Percentiles rank a stretch among this genome's conserved stretches.
These are phyloP conservation scores for Saturnispora kantuleensis DNA, from an alignment of 805 yeast species.

Conservation along the genomic window DNA sequence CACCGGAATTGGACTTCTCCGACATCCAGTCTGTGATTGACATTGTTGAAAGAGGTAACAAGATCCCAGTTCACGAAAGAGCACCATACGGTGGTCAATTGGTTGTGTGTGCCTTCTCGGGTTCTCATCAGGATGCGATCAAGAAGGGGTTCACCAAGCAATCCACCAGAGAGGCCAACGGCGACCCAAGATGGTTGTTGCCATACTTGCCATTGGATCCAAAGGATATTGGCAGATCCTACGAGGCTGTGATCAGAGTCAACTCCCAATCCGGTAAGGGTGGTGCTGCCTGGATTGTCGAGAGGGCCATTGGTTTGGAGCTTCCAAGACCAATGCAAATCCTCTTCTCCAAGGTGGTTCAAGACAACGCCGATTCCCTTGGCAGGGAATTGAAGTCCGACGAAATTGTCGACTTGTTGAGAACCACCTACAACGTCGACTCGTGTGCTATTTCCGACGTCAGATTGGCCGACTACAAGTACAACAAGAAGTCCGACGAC, in stretches of 20 bases:
- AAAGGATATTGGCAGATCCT: conserved; percentile 68
- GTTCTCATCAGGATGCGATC: conserved; percentile 35
- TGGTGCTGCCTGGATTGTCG: conserved; percentile 77
- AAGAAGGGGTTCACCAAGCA: conserved; percentile 35
- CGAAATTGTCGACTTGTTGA: conserved; percentile 53
- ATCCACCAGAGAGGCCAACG: conserved; percentile 38
- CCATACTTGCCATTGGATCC: conserved; percentile 80
- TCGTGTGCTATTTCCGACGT: conserved; percentile 26
- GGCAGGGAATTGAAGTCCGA: conserved; percentile 64
- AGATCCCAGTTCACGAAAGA: conserved; percentile 62
- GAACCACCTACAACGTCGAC: conserved; percentile 43
- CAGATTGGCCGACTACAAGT: conserved; percentile 33
- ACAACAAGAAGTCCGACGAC: conserved; percentile 28
- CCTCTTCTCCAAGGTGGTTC: conserved; percentile 56
- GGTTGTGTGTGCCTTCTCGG: conserved; percentile 71
- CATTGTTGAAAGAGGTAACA: conserved; percentile 66
- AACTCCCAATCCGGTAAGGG: conserved; percentile 85
- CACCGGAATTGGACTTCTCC: conserved; percentile 64
- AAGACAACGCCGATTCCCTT: conserved; percentile 48
- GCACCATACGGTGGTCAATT: conserved; percentile 77
- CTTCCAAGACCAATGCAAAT: conserved; percentile 66
- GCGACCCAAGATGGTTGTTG: conserved; percentile 50
- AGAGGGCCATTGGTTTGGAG: conserved; percentile 62
- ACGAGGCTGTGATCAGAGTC: conserved; percentile 76
- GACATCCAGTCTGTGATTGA: conserved; percentile 58